Evolutionary conservation across 768 basidiomycete species (phyloP).

Genomic region (Podaxis sp.): DNA sequence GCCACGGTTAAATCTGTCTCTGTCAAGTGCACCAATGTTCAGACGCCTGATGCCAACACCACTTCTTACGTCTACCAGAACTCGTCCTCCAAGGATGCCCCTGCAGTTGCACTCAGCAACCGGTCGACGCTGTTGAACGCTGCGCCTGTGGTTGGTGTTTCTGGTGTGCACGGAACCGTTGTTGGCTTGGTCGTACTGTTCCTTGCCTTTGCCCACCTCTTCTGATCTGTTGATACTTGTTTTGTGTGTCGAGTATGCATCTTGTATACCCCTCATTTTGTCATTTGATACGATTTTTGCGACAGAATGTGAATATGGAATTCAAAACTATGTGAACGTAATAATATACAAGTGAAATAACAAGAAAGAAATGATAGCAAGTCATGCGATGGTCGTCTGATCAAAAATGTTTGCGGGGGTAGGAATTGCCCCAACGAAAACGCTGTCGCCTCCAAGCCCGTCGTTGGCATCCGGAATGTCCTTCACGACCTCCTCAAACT

Average conservation of each 20-base stretch:
- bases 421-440: background rate
- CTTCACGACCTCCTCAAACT: conserved; percentile 41
- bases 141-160: conserved; percentile 21
- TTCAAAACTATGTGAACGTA: too few species aligned
- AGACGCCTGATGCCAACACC: conserved; percentile 39
- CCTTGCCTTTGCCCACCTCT: conserved; percentile 21
- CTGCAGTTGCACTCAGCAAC: conserved; percentile 60
- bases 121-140: conserved; percentile 50
- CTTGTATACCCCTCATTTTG: background rate
- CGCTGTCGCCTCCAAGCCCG: background rate
- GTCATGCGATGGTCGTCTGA: background rate
- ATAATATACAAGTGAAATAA: background rate
- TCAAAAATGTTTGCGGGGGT: background rate
- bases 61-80: conserved; percentile 70
- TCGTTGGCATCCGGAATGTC: background rate
- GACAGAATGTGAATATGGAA: too few species aligned
- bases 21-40: conserved; percentile 61
- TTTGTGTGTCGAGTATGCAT: background rate
- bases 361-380: background rate
- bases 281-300: background rate
- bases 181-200: conserved; percentile 25
- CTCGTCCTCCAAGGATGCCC: conserved; percentile 44
- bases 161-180: conserved; percentile 26
- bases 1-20: conserved; percentile 60
- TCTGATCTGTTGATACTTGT: conserved; percentile 13